Conservation (phyloP, 805 yeast genomes). For the Hanseniaspora guilliermondii region DNA sequence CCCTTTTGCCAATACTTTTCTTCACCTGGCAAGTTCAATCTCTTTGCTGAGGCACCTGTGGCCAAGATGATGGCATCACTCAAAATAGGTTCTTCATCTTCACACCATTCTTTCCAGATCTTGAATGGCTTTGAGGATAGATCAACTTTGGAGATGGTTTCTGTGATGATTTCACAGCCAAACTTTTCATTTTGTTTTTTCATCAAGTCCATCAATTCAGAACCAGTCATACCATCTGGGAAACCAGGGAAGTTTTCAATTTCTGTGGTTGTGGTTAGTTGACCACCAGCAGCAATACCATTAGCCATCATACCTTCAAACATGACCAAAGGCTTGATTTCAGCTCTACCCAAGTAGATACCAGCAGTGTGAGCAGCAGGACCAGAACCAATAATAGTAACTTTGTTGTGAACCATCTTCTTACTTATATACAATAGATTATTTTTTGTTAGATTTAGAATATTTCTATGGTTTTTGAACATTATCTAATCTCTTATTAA, state of each 20-base stretch:
- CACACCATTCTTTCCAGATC: constrained; percentile 92
- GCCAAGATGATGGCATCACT: constrained; percentile 88
- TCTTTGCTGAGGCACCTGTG: constrained; percentile 97
- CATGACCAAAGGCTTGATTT: constrained; percentile 68
- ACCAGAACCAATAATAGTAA: constrained; percentile 88
- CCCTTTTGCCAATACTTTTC: constrained; percentile 98
- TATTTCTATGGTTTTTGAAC: neutral
- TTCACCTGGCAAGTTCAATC: constrained; percentile 90
- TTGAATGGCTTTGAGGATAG: constrained; percentile 82
- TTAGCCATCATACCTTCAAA: constrained; percentile 94
- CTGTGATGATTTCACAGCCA: constrained; percentile 91
- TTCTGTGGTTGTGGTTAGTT: constrained; percentile 95
- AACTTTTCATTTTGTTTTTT: constrained; percentile 73
- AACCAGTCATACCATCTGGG: constrained; percentile 83
- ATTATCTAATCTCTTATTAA: no score
- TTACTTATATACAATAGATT: neutral
- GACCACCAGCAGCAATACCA: constrained; percentile 98
- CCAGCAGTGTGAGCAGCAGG: constrained; percentile 99
- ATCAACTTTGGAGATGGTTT: constrained; percentile 88
- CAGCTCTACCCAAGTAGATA: constrained; percentile 91
- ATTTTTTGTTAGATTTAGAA: constrained; percentile 2
- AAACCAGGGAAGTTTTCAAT: constrained; percentile 98
- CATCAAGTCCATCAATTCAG: constrained; percentile 87
- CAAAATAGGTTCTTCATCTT: constrained; percentile 80
- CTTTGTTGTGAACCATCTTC: constrained; percentile 69